These are phyloP conservation scores for Lecanosticta acicola DNA, from an alignment of 2,329 filamentous ascomycete genomes.

Conservation along the genomic window DNA sequence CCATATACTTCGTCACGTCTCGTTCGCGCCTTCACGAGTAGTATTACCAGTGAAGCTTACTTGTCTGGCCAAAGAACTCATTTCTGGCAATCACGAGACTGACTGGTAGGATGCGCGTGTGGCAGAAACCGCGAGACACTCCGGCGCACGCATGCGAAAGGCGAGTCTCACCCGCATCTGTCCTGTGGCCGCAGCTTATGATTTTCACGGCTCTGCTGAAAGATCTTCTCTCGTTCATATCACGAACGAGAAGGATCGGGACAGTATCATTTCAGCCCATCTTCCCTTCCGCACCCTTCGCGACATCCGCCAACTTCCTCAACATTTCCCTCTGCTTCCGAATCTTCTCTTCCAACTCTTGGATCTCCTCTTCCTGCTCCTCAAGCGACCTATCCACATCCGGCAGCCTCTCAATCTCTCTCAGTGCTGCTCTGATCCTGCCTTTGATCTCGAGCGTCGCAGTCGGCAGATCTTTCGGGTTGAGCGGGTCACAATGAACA, in stretches of 20 bases:
- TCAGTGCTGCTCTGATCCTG: conserved; percentile 67
- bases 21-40: too few species aligned
- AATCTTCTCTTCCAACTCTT: conserved; percentile 59
- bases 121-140: too few species aligned
- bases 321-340: conserved; percentile 57
- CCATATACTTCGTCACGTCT: too few species aligned
- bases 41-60: too few species aligned
- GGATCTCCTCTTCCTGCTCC: conserved; percentile 68
- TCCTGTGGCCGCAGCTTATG: too few species aligned
- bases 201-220: too few species aligned
- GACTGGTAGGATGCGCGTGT: too few species aligned
- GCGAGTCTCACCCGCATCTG: too few species aligned
- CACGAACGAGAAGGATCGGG: background rate
- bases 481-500: conserved; percentile 37
- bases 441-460: conserved; percentile 67
- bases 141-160: too few species aligned
- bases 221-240: too few species aligned
- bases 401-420: conserved; percentile 59
- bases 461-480: conserved; percentile 70
- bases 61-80: too few species aligned
- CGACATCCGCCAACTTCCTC: conserved; percentile 43
- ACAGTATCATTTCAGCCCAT: background rate
- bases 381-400: conserved; percentile 62
- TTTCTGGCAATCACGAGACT: too few species aligned
- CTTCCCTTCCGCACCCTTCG: conserved; percentile 11